Base-by-base conservation (phyloP, 2,329 filamentous ascomycete genomes). In the Ophiognomonia clavigignenti-juglandacearum region DNA sequence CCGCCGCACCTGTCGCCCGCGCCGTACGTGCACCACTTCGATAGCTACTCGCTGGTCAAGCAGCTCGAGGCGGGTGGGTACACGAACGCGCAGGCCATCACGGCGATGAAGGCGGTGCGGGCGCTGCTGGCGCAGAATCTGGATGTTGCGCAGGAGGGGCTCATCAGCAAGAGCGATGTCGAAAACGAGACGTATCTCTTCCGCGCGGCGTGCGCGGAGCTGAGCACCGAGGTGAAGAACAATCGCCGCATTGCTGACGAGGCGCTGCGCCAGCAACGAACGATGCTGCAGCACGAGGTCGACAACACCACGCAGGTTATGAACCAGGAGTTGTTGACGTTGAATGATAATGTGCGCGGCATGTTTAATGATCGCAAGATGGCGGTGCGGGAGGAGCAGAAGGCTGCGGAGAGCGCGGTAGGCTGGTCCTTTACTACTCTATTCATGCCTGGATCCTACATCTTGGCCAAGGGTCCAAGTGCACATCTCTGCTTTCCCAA, bases 361-460 rank as follows among this genome's bases (percentile, higher is more conserved):
- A 86, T 96, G 77, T 96, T 97, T 64, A 92, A 97, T 61, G 92
- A 98, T 63, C 82, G 95, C 36, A 93, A 92, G 64, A 95, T 97
- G 87, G 80, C 82, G 2, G 90, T 95, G 2, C 75, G 90, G 45
- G 87, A 92, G 65, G 88, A 96, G 64, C 90, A 96, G 67, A 84
- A 90, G 61, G 76, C 77, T 6, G 85, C 88, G 60, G 92, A 97
- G 61, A 87, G 86, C 42, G 84, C 84, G 57, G 85, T 89, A 69
- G 46, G 77, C 43, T 16, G 4, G 7, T 4, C 13, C 2, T 72
- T 5, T n/a, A n/a, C n/a, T n/a, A n/a, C n/a, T n/a, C n/a, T n/a
- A n/a, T n/a, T n/a, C n/a, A n/a, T n/a, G n/a, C n/a, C n/a, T n/a
- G n/a, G n/a, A n/a, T n/a, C n/a, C n/a, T n/a, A n/a, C n/a, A n/a